phyloP scores from a whole-genome alignment of 164 flowering plant genomes.

The Macadamia tetraphylla region DNA sequence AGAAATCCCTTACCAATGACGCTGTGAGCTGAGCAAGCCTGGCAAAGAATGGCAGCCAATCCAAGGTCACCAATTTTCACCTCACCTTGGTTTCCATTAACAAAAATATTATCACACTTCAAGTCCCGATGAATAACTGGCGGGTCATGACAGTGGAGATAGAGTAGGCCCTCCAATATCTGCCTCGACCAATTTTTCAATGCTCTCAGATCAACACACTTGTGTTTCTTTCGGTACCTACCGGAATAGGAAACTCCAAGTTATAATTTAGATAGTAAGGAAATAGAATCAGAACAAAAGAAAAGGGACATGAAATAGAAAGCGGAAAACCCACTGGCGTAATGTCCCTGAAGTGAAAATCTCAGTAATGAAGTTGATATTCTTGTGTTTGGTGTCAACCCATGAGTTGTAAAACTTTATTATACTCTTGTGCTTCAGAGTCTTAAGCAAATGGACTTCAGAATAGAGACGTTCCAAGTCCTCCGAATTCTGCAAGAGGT shows the following conservation, averaged over 20 bases:
- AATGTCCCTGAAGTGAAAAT: slow-evolving; percentile 93
- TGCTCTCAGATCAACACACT: slow-evolving; percentile 82
- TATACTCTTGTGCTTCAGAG: slow-evolving; percentile 92
- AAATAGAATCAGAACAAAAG: not conserved
- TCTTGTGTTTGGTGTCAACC: slow-evolving; percentile 59
- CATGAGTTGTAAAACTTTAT: slow-evolving; percentile 92
- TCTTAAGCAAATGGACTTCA: slow-evolving; percentile 93
- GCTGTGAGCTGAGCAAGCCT: slow-evolving; percentile 85
- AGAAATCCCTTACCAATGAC: slow-evolving; percentile 58
- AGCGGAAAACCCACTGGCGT: slow-evolving; percentile 63
- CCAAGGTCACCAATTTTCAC: slow-evolving; percentile 95
- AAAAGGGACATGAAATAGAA: not conserved
- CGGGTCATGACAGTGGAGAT: slow-evolving; percentile 88
- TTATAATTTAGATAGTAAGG: not conserved
- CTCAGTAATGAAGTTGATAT: slow-evolving; percentile 91
- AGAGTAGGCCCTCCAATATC: slow-evolving; percentile 80
- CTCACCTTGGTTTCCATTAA: slow-evolving; percentile 95
- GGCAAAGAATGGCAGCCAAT: slow-evolving; percentile 70
- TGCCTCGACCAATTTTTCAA: slow-evolving; percentile 97
- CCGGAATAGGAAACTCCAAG: not conserved
- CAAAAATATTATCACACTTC: slow-evolving; percentile 91
- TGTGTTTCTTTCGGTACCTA: slow-evolving; percentile 93
- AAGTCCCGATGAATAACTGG: slow-evolving; percentile 91
- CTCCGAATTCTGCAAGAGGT: slow-evolving; percentile 57
- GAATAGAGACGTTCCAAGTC: slow-evolving; percentile 87